phyloP scores from a whole-genome alignment of 2,329 filamentous ascomycete genomes.

The Macroventuria anomochaeta region DNA sequence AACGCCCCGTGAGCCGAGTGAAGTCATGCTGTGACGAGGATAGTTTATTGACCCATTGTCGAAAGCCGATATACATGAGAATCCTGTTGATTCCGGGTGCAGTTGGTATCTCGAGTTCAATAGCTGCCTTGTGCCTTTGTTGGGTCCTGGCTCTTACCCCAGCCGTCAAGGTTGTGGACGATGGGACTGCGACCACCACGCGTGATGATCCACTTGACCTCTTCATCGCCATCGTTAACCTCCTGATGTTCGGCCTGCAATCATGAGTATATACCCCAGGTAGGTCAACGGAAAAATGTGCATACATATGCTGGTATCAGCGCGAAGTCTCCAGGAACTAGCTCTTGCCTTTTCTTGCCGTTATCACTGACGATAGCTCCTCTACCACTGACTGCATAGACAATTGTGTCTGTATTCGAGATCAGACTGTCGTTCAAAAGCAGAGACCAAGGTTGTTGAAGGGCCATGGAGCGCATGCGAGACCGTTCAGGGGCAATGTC shows the following conservation, averaged over 20 bases:
- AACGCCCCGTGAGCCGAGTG: background rate
- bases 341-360: conserved; percentile 62
- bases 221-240: conserved; percentile 68
- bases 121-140: conserved; percentile 2
- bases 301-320: conserved; percentile 67
- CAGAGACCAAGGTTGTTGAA: no score
- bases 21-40: background rate
- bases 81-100: background rate
- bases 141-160: conserved; percentile 54
- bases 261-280: background rate
- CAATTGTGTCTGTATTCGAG: conserved; percentile 64
- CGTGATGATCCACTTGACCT: conserved; percentile 70
- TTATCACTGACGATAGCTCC: conserved; percentile 66
- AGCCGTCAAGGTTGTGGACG: conserved; percentile 68
- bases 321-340: conserved; percentile 71
- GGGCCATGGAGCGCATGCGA: no score
- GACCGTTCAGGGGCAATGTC: conserved; percentile 16
- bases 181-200: conserved; percentile 66
- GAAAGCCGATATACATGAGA: background rate
- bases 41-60: background rate
- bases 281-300: no score
- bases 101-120: background rate
- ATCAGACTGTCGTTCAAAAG: conserved; percentile 8
- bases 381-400: conserved; percentile 68
- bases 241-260: conserved; percentile 68